phyloP scores from a whole-genome alignment of 2,329 filamentous ascomycete species.

The Talaromyces sp. region DNA sequence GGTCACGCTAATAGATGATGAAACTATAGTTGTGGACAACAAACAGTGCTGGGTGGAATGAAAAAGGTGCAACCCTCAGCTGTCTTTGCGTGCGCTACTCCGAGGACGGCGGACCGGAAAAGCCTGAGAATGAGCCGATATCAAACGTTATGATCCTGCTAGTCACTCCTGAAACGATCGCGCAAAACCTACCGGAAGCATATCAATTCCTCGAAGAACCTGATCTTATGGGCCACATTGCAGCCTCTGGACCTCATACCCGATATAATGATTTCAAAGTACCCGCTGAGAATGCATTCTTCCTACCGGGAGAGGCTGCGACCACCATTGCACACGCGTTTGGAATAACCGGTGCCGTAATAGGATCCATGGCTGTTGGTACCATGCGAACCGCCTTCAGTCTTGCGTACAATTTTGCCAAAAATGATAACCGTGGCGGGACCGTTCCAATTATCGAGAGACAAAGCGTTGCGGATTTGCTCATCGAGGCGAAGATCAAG shows the following conservation, averaged over 20 bases:
- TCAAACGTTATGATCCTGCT: too few species aligned
- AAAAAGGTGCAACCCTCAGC: constrained; percentile 49
- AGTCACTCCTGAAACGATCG: constrained; percentile 38
- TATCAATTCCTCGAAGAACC: constrained; percentile 49
- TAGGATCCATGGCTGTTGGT: constrained; percentile 54
- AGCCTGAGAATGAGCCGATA: constrained; percentile 7
- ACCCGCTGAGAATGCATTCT: constrained; percentile 47
- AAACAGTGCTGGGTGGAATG: constrained; percentile 54
- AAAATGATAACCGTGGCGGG: constrained; percentile 46
- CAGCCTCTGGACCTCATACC: constrained; percentile 49
- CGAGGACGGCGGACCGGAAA: constrained; percentile 44
- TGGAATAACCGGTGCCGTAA: constrained; percentile 37
- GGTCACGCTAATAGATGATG: too few species aligned
- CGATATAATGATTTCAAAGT: neutral
- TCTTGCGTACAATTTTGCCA: constrained; percentile 50
- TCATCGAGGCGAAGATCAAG: constrained; percentile 53
- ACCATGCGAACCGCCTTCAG: constrained; percentile 55
- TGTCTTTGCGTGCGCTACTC: constrained; percentile 51
- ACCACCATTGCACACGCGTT: constrained; percentile 45
- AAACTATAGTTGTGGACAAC: constrained; percentile 50
- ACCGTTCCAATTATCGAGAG: constrained; percentile 45
- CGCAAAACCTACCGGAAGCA: constrained; percentile 39
- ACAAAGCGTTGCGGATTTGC: constrained; percentile 52
- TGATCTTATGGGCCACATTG: constrained; percentile 46
- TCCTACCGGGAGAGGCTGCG: constrained; percentile 41